phyloP scores from a whole-genome alignment of 1,139 yeast genomes.

The Lodderomyces pseudojiufengensis region DNA sequence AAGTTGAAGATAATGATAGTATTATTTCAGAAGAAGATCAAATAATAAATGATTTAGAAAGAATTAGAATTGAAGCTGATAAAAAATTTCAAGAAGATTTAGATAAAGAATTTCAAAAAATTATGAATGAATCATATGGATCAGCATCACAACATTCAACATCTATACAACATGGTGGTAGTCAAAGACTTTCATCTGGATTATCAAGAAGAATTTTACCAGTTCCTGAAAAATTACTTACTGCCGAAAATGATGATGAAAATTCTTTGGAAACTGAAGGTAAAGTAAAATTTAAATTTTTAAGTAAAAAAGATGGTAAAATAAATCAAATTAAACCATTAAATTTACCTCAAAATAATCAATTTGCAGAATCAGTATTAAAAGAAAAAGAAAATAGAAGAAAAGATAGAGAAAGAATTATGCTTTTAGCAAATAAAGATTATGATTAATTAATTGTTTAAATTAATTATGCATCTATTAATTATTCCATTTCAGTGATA shows the following conservation, averaged over 20 bases:
- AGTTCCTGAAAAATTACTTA: constrained; percentile 13
- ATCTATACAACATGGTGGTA: background rate
- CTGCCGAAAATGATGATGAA: background rate
- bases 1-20: constrained; percentile 10
- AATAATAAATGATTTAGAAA: constrained; percentile 11
- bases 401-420: constrained; percentile 37
- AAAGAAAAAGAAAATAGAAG: constrained; percentile 31
- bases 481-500: constrained; percentile 28
- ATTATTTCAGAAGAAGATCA: constrained; percentile 1
- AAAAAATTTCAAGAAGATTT: constrained; percentile 46
- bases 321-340: constrained; percentile 45
- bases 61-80: constrained; percentile 31
- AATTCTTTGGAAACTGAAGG: background rate
- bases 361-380: constrained; percentile 40
- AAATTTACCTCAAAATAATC: constrained; percentile 45
- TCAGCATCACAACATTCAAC: constrained; percentile 11
- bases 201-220: constrained; percentile 18
- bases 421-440: constrained; percentile 36
- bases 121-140: constrained; percentile 49
- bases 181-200: background rate
- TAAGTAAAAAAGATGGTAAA: constrained; percentile 50
- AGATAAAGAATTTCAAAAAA: constrained; percentile 50
- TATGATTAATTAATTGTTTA: too few relatives aligned
- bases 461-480: too few relatives aligned
- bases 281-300: constrained; percentile 46